Conservation (phyloP, 352 stramenopile species). For the Pythium scleroteichum region DNA sequence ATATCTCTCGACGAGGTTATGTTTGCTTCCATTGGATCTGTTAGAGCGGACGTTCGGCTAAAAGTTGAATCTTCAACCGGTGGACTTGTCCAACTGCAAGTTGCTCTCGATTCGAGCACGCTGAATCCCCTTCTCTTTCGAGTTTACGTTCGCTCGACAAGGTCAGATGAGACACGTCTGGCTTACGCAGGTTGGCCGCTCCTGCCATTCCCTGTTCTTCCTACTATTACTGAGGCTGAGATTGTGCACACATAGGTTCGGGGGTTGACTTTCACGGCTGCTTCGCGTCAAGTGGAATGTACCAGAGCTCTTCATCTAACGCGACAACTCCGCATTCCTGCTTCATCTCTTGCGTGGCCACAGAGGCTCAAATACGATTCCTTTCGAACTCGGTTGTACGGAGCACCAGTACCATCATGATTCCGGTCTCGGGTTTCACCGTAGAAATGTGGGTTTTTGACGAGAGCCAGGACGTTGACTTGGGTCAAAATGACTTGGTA, state of each 20-base stretch:
- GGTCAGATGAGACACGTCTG: constrained; percentile 6
- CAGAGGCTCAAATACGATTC: constrained; percentile 38
- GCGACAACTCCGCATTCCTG: background rate
- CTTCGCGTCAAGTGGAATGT: constrained; percentile 17
- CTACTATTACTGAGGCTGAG: too few relatives aligned
- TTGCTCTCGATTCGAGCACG: constrained; percentile 6
- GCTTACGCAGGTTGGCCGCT: constrained; percentile 52
- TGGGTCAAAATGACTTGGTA: constrained; percentile 27
- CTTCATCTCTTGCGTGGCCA: constrained; percentile 2
- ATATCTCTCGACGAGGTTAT: constrained; percentile 45
- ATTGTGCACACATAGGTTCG: constrained; percentile 28
- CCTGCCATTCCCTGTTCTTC: too few relatives aligned
- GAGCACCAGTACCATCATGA: constrained; percentile 29
- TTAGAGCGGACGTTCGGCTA: constrained; percentile 31
- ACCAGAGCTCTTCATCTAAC: background rate
- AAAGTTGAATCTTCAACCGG: constrained; percentile 37
- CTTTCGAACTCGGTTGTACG: constrained; percentile 25
- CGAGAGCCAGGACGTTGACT: background rate
- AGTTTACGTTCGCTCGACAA: constrained; percentile 27
- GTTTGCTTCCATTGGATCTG: constrained; percentile 23
- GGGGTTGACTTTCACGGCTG: constrained; percentile 41
- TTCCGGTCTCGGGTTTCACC: constrained; percentile 30
- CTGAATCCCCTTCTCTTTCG: constrained; percentile 32
- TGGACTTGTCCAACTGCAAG: constrained; percentile 40
- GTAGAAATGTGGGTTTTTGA: constrained; percentile 45